phyloP scores from a whole-genome alignment of 176 grass and related monocot species.

The Bolboschoenus planiculmis region DNA sequence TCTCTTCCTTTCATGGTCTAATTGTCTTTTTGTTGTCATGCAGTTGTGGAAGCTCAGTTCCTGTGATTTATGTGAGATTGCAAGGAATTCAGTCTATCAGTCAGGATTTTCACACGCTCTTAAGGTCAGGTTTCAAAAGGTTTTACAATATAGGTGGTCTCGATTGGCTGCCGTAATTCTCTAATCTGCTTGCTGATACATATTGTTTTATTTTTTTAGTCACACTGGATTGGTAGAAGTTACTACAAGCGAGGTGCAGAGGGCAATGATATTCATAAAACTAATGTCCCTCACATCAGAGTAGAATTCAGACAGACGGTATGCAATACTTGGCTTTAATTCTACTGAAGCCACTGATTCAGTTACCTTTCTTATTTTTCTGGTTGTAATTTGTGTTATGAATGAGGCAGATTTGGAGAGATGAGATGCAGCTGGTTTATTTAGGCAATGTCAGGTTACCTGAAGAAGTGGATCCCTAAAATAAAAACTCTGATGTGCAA shows the following conservation, averaged over 20 bases:
- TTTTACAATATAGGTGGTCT: neutral
- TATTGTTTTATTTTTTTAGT: conserved; percentile 31
- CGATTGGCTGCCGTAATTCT: neutral
- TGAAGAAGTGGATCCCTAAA: conserved; percentile 58
- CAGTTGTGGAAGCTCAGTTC: conserved; percentile 97
- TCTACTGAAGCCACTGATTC: neutral
- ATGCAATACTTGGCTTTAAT: conserved; percentile 12
- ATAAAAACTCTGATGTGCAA: neutral
- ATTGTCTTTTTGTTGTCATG: conserved; percentile 8
- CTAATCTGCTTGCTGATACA: conserved; percentile 2
- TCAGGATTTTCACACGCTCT: conserved; percentile 92
- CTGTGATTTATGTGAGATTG: conserved; percentile 99
- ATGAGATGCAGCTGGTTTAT: conserved; percentile 86
- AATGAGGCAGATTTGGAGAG: conserved; percentile 86
- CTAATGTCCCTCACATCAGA: conserved; percentile 94
- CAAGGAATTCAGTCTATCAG: conserved; percentile 86
- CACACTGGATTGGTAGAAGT: conserved; percentile 90
- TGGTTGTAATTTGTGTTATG: neutral
- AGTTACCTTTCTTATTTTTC: neutral
- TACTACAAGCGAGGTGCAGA: conserved; percentile 72
- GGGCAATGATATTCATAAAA: conserved; percentile 89
- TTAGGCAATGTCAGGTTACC: conserved; percentile 51
- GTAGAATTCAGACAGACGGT: conserved; percentile 77
- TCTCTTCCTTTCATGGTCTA: neutral
- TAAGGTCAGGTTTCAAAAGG: conserved; percentile 39